Percentiles rank a stretch among this genome's conserved stretches.
These are phyloP conservation scores for Mycena citricolor DNA, from an alignment of 1,284 basidiomycete genomes.

Conservation along the genomic window DNA sequence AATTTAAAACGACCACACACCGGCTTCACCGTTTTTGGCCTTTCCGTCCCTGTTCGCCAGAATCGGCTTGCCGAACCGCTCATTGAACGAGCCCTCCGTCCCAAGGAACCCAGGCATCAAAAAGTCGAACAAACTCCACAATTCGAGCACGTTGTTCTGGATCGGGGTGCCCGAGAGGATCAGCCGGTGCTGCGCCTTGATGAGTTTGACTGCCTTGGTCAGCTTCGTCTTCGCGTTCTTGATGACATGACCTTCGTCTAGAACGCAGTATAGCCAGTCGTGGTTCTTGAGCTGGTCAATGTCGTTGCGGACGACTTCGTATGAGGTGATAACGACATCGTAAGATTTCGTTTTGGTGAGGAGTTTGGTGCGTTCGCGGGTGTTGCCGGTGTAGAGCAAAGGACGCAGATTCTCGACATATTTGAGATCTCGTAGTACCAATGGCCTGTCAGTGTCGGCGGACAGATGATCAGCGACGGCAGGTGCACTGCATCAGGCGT, in stretches of 20 bases:
- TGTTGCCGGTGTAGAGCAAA: conserved; percentile 88
- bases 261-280: conserved; percentile 94
- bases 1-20: conserved; percentile 44
- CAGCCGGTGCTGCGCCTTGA: conserved; percentile 89
- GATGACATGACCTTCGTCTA: conserved; percentile 99
- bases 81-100: conserved; percentile 93
- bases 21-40: conserved; percentile 91
- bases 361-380: conserved; percentile 79
- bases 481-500: conserved; percentile 83
- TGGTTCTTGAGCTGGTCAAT: conserved; percentile 74
- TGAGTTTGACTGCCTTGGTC: conserved; percentile 92
- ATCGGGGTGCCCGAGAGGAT: conserved; percentile 98
- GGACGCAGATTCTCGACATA: conserved; percentile 87
- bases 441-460: conserved; percentile 95
- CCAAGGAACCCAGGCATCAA: conserved; percentile 99
- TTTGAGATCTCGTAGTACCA: conserved; percentile 99
- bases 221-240: conserved; percentile 99
- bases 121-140: conserved; percentile 99
- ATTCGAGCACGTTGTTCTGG: conserved; percentile 97
- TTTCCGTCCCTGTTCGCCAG: conserved; percentile 95
- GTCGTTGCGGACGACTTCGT: conserved; percentile 97
- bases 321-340: conserved; percentile 95
- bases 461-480: conserved; percentile 95
- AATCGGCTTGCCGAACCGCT: conserved; percentile 95
- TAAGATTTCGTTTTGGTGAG: conserved; percentile 65